These are phyloP conservation scores for Cylindrodendrum hubeiense DNA, from an alignment of 2,329 filamentous ascomycete genomes.

Conservation along the genomic window DNA sequence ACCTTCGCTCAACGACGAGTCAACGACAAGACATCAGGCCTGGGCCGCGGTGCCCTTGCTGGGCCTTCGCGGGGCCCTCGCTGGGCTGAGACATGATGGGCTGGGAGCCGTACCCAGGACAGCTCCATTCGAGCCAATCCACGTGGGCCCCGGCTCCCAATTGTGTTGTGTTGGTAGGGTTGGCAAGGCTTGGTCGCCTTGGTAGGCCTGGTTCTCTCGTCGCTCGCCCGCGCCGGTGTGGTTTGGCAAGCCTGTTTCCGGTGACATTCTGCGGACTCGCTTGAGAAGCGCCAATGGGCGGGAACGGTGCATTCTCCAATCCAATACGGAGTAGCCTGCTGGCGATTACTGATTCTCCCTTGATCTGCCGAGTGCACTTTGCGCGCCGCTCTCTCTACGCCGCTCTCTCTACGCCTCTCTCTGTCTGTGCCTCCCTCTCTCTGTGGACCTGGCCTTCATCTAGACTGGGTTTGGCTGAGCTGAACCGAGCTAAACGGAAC, in stretches of 20 bases:
- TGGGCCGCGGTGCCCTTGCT: neutral
- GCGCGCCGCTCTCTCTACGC: too few species aligned
- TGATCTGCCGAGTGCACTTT: too few species aligned
- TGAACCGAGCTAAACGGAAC: neutral
- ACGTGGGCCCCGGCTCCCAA: neutral
- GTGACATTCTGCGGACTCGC: neutral
- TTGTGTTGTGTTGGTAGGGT: neutral
- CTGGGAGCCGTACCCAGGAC: neutral
- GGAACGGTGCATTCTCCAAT: neutral
- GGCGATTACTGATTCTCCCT: neutral
- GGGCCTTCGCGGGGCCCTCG: neutral
- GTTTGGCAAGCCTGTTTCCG: neutral
- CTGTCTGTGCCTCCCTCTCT: neutral
- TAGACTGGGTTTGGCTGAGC: neutral
- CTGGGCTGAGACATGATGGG: neutral
- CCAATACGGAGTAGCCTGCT: neutral
- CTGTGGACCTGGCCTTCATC: too few species aligned
- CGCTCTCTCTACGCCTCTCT: too few species aligned
- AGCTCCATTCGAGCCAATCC: neutral
- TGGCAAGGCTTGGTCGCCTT: neutral
- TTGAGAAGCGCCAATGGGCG: constrained; percentile 2
- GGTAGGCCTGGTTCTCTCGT: neutral
- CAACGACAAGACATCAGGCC: constrained; percentile 13
- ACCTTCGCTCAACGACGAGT: constrained; percentile 8
- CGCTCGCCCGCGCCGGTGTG: neutral